Evolutionary conservation across 805 yeast species (phyloP).

Genomic region (Teunomyces atbi): DNA sequence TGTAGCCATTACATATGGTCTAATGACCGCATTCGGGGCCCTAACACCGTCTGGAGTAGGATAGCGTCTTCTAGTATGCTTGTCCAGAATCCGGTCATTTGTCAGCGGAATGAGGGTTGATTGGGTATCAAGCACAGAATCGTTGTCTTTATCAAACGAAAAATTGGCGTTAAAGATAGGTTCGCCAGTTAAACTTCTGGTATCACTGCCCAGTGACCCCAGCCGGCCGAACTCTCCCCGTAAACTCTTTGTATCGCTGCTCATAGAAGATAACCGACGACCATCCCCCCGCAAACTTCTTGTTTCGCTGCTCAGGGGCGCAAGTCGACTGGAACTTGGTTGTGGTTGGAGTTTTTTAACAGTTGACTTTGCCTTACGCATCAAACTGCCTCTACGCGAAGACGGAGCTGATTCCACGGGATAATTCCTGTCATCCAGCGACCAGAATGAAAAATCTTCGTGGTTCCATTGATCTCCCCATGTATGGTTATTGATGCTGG

Average conservation of each 20-base stretch:
- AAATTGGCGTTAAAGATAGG: not conserved
- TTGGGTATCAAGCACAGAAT: slow-evolving; percentile 17
- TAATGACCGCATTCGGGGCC: slow-evolving; percentile 67
- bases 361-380: slow-evolving; percentile 5
- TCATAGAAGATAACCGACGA: not conserved
- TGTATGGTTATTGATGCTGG: slow-evolving; percentile 66
- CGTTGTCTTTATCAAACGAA: slow-evolving; percentile 8
- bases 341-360: slow-evolving; percentile 7
- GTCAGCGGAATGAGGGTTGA: slow-evolving; percentile 23
- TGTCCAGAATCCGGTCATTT: slow-evolving; percentile 19
- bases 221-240: not conserved
- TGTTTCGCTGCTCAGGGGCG: not conserved
- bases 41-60: slow-evolving; percentile 63
- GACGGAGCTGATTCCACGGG: slow-evolving; percentile 4
- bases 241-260: not conserved
- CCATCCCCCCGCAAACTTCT: not conserved
- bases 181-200: not conserved
- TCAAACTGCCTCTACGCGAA: slow-evolving; percentile 9
- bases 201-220: slow-evolving; percentile 1
- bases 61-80: slow-evolving; percentile 33
- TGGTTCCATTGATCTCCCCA: slow-evolving; percentile 95
- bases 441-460: slow-evolving; percentile 90
- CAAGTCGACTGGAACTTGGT: not conserved
- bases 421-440: slow-evolving; percentile 53
- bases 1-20: slow-evolving; percentile 73